Conservation (phyloP, 139 green algal genomes). For the Coccomyxa sp. region DNA sequence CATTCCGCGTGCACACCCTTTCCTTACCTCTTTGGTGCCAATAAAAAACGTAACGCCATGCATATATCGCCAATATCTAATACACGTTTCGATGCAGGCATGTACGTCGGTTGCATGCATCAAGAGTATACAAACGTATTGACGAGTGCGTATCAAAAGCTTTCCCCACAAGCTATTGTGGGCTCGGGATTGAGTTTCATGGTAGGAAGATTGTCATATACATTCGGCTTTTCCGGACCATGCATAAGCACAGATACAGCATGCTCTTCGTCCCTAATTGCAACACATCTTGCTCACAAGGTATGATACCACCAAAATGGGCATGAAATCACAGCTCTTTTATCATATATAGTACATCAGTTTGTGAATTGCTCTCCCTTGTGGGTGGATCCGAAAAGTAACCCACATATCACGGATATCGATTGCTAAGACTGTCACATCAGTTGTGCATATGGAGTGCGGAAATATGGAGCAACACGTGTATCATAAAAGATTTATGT, state of each 20-base stretch:
- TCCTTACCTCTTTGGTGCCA: no score
- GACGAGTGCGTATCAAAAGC: not conserved
- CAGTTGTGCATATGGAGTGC: no score
- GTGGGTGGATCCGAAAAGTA: no score
- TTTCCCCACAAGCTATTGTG: slow-evolving; percentile 23
- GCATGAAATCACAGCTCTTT: not conserved
- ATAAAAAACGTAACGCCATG: no score
- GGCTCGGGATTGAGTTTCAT: slow-evolving; percentile 34
- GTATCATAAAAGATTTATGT: not conserved
- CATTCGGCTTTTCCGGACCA: slow-evolving; percentile 38
- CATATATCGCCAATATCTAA: no score
- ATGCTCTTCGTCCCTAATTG: slow-evolving; percentile 84
- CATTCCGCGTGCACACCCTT: no score
- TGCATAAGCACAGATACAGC: slow-evolving; percentile 59
- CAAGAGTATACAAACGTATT: slow-evolving; percentile 35
- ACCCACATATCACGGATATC: no score
- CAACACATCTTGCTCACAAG: slow-evolving; percentile 48
- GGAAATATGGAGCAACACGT: not conserved
- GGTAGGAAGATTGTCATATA: slow-evolving; percentile 52
- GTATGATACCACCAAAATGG: not conserved
- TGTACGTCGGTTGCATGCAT: slow-evolving; percentile 52
- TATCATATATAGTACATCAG: no score
- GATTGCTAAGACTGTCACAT: no score
- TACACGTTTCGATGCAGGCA: slow-evolving; percentile 10
- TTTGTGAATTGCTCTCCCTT: no score